Percentiles rank a stretch among this genome's conserved stretches.
Conservation (phyloP, 2,329 filamentous ascomycete species). For the Zymoseptoria passerinii region DNA sequence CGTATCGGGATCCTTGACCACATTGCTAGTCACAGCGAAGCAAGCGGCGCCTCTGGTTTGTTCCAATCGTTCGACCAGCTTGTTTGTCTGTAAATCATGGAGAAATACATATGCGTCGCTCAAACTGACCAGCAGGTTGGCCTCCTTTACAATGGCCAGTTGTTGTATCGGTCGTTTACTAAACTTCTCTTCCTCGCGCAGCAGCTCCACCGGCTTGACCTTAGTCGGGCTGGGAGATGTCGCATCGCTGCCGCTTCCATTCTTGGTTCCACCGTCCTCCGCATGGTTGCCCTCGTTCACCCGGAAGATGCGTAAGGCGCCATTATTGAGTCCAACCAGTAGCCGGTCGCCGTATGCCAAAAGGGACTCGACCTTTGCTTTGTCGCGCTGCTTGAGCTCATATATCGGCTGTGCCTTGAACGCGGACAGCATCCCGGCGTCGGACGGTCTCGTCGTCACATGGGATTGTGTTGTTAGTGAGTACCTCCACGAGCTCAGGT, state of each 20-base stretch:
- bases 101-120: slow-evolving; percentile 85
- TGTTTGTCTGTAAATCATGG: slow-evolving; percentile 79
- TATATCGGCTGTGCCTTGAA: slow-evolving; percentile 94
- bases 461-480: not conserved
- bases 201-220: slow-evolving; percentile 59
- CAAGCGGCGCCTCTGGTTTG: slow-evolving; percentile 81
- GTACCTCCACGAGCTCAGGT: not conserved
- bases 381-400: slow-evolving; percentile 92
- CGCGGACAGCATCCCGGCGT: slow-evolving; percentile 62
- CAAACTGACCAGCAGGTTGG: slow-evolving; percentile 80
- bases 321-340: slow-evolving; percentile 84
- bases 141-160: slow-evolving; percentile 91
- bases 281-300: slow-evolving; percentile 51
- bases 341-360: slow-evolving; percentile 87
- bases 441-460: slow-evolving; percentile 3
- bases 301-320: slow-evolving; percentile 80
- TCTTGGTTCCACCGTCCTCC: slow-evolving; percentile 17
- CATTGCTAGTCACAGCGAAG: slow-evolving; percentile 92
- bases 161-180: slow-evolving; percentile 84
- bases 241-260: slow-evolving; percentile 37
- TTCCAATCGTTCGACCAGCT: slow-evolving; percentile 67
- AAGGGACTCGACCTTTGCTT: slow-evolving; percentile 93
- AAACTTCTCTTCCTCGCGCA: slow-evolving; percentile 92
- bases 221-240: slow-evolving; percentile 27
- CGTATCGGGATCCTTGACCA: slow-evolving; percentile 78